A percentile compares a stretch with the other conserved stretches of the same genome.
These are phyloP conservation scores for Venturiaceae sp. DNA, from an alignment of 2,329 filamentous ascomycete species.

Conservation along the genomic window DNA sequence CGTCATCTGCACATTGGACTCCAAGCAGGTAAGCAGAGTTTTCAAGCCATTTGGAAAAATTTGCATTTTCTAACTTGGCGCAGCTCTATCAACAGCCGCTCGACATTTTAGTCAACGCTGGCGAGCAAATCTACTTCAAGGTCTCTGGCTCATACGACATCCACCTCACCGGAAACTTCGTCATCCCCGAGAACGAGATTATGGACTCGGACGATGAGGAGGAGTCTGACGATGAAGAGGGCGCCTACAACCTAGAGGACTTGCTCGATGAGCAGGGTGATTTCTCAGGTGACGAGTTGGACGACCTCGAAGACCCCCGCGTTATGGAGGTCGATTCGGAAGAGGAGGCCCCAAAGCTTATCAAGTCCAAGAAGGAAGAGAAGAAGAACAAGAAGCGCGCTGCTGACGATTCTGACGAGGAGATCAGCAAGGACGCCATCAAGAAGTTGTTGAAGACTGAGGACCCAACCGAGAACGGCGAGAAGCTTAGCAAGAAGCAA, in stretches of 20 bases:
- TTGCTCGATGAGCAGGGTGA: slow-evolving; percentile 52
- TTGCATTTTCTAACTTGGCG: slow-evolving; percentile 17
- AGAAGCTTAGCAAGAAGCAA: slow-evolving; percentile 92
- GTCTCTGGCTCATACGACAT: slow-evolving; percentile 84
- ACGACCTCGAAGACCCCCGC: slow-evolving; percentile 65
- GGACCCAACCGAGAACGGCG: slow-evolving; percentile 42
- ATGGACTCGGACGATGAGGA: slow-evolving; percentile 51
- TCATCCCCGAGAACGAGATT: slow-evolving; percentile 56
- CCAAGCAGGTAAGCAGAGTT: slow-evolving; percentile 61
- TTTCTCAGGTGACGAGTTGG: slow-evolving; percentile 37
- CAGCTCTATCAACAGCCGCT: slow-evolving; percentile 93
- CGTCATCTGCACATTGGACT: slow-evolving; percentile 92
- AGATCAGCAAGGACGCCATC: slow-evolving; percentile 48
- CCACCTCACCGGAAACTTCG: slow-evolving; percentile 93
- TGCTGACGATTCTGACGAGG: slow-evolving; percentile 57
- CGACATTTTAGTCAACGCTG: slow-evolving; percentile 82
- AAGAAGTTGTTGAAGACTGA: slow-evolving; percentile 54
- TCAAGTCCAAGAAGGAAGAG: slow-evolving; percentile 29
- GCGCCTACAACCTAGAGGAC: slow-evolving; percentile 65
- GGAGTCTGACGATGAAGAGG: slow-evolving; percentile 50
- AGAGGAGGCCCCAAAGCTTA: slow-evolving; percentile 56
- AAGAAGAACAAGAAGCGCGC: slow-evolving; percentile 90
- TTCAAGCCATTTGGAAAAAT: not conserved
- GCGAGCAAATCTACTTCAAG: slow-evolving; percentile 86
- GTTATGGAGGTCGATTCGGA: slow-evolving; percentile 76